phyloP scores from a whole-genome alignment of 306 rosid genomes.

The Echinosophora koreensis region DNA sequence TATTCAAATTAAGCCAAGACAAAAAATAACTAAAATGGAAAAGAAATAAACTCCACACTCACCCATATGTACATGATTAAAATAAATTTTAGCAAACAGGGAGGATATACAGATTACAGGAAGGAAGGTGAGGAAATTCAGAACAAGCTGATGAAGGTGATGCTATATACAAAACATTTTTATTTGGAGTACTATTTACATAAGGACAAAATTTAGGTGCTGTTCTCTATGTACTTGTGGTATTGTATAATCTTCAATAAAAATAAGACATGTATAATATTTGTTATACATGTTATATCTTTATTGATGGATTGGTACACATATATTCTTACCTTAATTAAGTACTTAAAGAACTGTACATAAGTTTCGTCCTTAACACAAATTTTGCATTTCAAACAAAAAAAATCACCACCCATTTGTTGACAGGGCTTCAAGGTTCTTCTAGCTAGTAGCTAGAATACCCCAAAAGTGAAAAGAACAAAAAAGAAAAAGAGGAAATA shows the following conservation, averaged over 20 bases:
- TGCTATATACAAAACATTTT: neutral
- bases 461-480: constrained; percentile 37
- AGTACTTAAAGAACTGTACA: no score
- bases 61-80: constrained; percentile 31
- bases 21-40: neutral
- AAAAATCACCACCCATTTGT: no score
- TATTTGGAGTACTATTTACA: constrained; percentile 21
- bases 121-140: constrained; percentile 5
- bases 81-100: neutral
- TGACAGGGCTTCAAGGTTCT: constrained; percentile 19
- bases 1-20: neutral
- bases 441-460: neutral
- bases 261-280: no score
- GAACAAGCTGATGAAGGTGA: constrained; percentile 4
- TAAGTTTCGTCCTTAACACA: no score
- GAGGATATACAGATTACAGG: constrained; percentile 27
- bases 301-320: no score
- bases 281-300: no score
- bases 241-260: no score
- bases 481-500: constrained; percentile 24
- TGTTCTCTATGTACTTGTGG: no score
- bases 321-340: no score
- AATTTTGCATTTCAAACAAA: no score
- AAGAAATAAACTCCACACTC: constrained; percentile 31
- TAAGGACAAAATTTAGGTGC: no score